Conservation (phyloP, 192 early-diverging fungal species). For the Gigaspora rosea region DNA sequence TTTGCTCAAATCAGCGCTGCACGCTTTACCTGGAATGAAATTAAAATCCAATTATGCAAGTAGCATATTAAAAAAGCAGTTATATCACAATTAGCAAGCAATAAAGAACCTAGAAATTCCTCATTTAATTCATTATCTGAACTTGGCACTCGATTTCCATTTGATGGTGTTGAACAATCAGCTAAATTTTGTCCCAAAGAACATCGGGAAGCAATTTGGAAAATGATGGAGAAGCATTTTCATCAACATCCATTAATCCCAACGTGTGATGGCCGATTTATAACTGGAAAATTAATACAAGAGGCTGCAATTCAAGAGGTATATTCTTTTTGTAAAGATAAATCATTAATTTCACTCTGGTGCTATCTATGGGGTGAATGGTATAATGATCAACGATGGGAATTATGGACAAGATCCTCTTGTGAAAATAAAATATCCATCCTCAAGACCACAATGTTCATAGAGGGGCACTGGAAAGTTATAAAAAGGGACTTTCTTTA, state of each 20-base stretch:
- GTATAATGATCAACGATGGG: neutral
- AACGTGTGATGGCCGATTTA: neutral
- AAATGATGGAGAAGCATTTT: neutral
- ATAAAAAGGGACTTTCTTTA: slow-evolving; percentile 23
- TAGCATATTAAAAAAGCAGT: neutral
- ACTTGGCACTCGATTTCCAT: neutral
- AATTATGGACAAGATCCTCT: neutral
- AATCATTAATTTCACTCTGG: slow-evolving; percentile 10
- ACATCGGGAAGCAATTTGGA: neutral
- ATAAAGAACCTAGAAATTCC: neutral
- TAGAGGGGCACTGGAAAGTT: slow-evolving; percentile 2
- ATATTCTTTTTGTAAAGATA: slow-evolving; percentile 24
- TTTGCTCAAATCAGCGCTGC: too few species aligned
- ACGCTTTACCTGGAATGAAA: too few species aligned
- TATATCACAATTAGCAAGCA: neutral
- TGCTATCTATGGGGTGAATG: neutral
- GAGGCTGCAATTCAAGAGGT: slow-evolving; percentile 4
- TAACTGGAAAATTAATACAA: neutral
- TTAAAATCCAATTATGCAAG: neutral
- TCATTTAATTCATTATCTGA: neutral
- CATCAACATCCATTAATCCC: slow-evolving; percentile 14
- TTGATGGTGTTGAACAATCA: neutral
- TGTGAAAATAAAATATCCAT: slow-evolving; percentile 19
- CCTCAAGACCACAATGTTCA: neutral
- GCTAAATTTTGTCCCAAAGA: slow-evolving; percentile 13